These are phyloP conservation scores for Phytophthora hibernalis DNA, from an alignment of 352 stramenopile genomes.

Conservation along the genomic window DNA sequence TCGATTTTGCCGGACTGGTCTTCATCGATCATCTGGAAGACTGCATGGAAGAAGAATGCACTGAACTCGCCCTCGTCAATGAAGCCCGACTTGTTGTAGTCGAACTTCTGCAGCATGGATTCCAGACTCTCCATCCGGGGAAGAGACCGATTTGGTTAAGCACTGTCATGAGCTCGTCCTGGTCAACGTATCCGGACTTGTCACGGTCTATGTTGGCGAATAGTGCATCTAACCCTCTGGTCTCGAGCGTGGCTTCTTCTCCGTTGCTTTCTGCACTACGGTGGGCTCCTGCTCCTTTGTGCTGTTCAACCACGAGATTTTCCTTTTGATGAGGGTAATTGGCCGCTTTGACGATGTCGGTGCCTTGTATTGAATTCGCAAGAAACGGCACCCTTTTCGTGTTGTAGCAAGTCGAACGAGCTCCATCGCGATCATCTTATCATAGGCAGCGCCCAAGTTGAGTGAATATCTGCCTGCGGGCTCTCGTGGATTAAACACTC, in stretches of 20 bases:
- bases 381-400: slow-evolving; percentile 78
- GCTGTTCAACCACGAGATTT: slow-evolving; percentile 39
- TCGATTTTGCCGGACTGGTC: slow-evolving; percentile 83
- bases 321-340: slow-evolving; percentile 66
- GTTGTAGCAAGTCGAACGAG: slow-evolving; percentile 75
- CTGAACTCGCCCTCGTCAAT: slow-evolving; percentile 70
- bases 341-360: slow-evolving; percentile 34
- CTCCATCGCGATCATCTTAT: slow-evolving; percentile 80
- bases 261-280: slow-evolving; percentile 18
- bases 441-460: slow-evolving; percentile 71
- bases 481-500: slow-evolving; percentile 77
- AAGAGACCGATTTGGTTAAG: slow-evolving; percentile 76
- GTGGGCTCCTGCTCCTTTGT: slow-evolving; percentile 24
- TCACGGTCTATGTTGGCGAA: slow-evolving; percentile 75
- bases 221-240: slow-evolving; percentile 59
- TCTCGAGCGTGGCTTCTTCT: slow-evolving; percentile 63
- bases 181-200: slow-evolving; percentile 63
- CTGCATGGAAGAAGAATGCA: slow-evolving; percentile 73
- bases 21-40: slow-evolving; percentile 81
- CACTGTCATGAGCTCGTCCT: slow-evolving; percentile 63
- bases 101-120: slow-evolving; percentile 53
- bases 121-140: slow-evolving; percentile 52
- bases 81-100: slow-evolving; percentile 59
- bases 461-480: slow-evolving; percentile 77
- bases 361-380: slow-evolving; percentile 67